These are phyloP conservation scores for Microcera coccophila DNA, from an alignment of 2,329 filamentous ascomycete genomes.

Conservation along the genomic window DNA sequence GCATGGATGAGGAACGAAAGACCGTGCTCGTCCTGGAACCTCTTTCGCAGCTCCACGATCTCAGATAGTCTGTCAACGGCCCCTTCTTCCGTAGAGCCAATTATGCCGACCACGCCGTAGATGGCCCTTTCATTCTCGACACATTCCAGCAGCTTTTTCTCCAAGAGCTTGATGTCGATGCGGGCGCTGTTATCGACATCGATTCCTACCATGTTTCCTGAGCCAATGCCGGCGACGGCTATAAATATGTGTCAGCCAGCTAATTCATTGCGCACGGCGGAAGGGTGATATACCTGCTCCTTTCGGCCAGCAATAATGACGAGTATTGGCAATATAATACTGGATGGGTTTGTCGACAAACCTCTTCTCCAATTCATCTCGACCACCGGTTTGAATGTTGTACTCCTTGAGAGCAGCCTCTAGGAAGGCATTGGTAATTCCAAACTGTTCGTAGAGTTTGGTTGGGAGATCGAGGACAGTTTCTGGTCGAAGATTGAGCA, in stretches of 20 bases:
- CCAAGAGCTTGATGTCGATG: slow-evolving; percentile 33
- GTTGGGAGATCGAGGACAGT: slow-evolving; percentile 39
- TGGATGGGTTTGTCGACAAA: slow-evolving; percentile 32
- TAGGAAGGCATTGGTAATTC: slow-evolving; percentile 38
- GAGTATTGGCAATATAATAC: slow-evolving; percentile 39
- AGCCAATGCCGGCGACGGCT: slow-evolving; percentile 45
- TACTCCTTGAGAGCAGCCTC: slow-evolving; percentile 18
- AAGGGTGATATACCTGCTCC: slow-evolving; percentile 35
- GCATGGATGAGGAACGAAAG: slow-evolving; percentile 45
- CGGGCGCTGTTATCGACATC: slow-evolving; percentile 38
- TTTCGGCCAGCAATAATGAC: slow-evolving; percentile 49
- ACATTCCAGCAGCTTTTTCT: slow-evolving; percentile 29
- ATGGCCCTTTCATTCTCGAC: slow-evolving; percentile 33
- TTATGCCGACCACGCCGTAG: slow-evolving; percentile 42
- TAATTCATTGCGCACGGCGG: neutral
- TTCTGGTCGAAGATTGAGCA: slow-evolving; percentile 41
- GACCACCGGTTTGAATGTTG: slow-evolving; percentile 39
- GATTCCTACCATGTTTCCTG: slow-evolving; percentile 39
- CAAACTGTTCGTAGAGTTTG: slow-evolving; percentile 35
- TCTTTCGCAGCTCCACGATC: slow-evolving; percentile 38
- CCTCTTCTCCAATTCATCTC: slow-evolving; percentile 34
- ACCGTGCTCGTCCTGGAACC: slow-evolving; percentile 37
- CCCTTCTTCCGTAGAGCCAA: slow-evolving; percentile 47
- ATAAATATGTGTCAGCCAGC: neutral
- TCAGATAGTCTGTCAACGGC: slow-evolving; percentile 39